phyloP scores from a whole-genome alignment of 2,329 filamentous ascomycete genomes.

The Xenosphaeropsis pyriputrescens region DNA sequence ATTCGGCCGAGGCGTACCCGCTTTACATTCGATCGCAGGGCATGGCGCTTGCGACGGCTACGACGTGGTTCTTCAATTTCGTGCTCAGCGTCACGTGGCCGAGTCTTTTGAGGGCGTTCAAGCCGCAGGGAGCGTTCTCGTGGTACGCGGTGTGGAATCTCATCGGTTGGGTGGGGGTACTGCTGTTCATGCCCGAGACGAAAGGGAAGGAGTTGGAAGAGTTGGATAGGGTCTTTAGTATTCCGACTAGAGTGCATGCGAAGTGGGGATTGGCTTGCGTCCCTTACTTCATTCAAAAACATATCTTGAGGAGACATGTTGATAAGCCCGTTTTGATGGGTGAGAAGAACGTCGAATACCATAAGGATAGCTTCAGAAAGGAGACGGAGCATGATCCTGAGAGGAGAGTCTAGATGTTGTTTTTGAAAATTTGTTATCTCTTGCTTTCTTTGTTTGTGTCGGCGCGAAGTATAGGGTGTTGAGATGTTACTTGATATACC shows the following conservation, averaged over 20 bases:
- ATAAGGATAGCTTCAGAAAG: too few relatives aligned
- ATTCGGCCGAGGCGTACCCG: conserved; percentile 56
- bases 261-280: conserved; percentile 8
- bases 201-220: conserved; percentile 25
- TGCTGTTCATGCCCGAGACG: conserved; percentile 37
- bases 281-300: conserved; percentile 7
- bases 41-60: conserved; percentile 56
- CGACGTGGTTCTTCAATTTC: conserved; percentile 42
- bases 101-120: conserved; percentile 24
- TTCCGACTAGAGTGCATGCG: conserved; percentile 7
- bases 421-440: too few relatives aligned
- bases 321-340: conserved; percentile 1
- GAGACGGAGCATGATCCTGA: too few relatives aligned
- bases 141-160: conserved; percentile 38
- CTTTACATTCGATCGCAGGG: conserved; percentile 57
- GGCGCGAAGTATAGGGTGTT: too few relatives aligned
- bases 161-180: conserved; percentile 36
- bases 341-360: too few relatives aligned
- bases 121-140: conserved; percentile 26
- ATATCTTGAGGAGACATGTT: conserved; percentile 6
- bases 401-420: too few relatives aligned
- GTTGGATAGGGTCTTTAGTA: conserved; percentile 13
- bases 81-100: conserved; percentile 37
- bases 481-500: too few relatives aligned
- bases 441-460: too few relatives aligned